Conservation (phyloP, 1,139 yeast species). For the Pichia sp. region DNA sequence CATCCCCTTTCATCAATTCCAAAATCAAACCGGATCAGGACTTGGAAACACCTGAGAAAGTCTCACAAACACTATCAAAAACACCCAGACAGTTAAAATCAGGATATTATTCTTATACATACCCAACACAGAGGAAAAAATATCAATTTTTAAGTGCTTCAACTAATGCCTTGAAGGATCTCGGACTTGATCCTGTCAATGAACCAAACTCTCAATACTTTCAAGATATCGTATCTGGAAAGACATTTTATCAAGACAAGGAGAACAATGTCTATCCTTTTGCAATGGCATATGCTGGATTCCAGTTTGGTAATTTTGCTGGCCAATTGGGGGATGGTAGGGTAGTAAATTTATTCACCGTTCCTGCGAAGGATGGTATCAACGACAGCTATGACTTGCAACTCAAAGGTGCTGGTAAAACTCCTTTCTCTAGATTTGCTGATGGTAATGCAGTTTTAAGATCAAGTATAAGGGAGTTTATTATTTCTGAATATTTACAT, state of each 20-base stretch:
- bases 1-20: constrained; percentile 41
- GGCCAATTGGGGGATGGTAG: constrained; percentile 97
- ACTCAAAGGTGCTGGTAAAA: constrained; percentile 84
- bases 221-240: constrained; percentile 57
- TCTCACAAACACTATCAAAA: constrained; percentile 29
- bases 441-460: constrained; percentile 93
- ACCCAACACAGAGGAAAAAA: constrained; percentile 54
- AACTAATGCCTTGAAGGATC: constrained; percentile 50
- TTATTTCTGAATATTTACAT: constrained; percentile 74
- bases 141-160: constrained; percentile 55
- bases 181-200: constrained; percentile 40
- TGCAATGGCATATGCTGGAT: constrained; percentile 90
- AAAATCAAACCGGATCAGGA: constrained; percentile 50
- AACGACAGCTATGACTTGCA: constrained; percentile 55
- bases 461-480: constrained; percentile 80
- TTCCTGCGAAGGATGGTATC: constrained; percentile 34
- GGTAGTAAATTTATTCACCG: constrained; percentile 72
- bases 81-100: constrained; percentile 42
- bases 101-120: constrained; percentile 66
- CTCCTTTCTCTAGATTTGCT: constrained; percentile 90
- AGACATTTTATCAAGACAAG: constrained; percentile 20
- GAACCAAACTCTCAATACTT: constrained; percentile 35
- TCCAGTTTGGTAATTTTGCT: constrained; percentile 94
- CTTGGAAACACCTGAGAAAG: constrained; percentile 29
- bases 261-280: constrained; percentile 48